Base-by-base conservation (phyloP, 495 filamentous ascomycete species). In the Friedmanniomyces endolithicus region DNA sequence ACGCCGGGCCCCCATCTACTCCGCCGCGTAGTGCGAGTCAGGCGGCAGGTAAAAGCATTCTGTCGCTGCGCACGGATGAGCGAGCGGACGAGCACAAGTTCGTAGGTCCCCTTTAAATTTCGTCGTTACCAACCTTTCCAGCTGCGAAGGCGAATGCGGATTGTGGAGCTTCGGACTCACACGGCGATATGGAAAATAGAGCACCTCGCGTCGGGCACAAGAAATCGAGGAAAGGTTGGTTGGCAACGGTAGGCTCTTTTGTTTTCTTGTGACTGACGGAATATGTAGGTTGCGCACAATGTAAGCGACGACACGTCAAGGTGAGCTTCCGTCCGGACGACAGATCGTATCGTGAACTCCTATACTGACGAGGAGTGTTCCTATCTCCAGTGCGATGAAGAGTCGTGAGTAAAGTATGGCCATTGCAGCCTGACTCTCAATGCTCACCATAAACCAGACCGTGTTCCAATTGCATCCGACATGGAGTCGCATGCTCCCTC, bases 131-230 rank as follows among this genome's bases (percentile, higher is more conserved):
- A 11, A 40, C 16, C 39, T 9, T 33, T 31, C 47, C 2, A 2
- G 54, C 27, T 48, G 16, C 46, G 31, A 56, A 43, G 35, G 46
- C 37, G 33, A 43, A 50, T 25, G 45, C 47, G 40, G 9, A 23
- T 35, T 46, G 37, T 8, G 27, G 16, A 37, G 14, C 16, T 2
- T 11, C 16, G 8, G 33, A 50, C 31, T 39, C 48, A 43, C 14
- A 25, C 35, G 19, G 23, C 33, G 40, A 11, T 50, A 56, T 55
- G 46, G 57, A 60, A 29, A 53, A 34, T 27, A 56, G 58, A 53
- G 58, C 54, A 6, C 58, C 58, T 41, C 58, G 58, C 0, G 48
- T 60, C 16, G 58, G 58, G 19, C 58, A 61, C 33, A 61, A 61
- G 49, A 61, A 61, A 54, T 53, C 48, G n/a, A 6, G 58, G n/a